These are phyloP conservation scores for Sporothrix inflata DNA, from an alignment of 2,329 filamentous ascomycete genomes.

Conservation along the genomic window DNA sequence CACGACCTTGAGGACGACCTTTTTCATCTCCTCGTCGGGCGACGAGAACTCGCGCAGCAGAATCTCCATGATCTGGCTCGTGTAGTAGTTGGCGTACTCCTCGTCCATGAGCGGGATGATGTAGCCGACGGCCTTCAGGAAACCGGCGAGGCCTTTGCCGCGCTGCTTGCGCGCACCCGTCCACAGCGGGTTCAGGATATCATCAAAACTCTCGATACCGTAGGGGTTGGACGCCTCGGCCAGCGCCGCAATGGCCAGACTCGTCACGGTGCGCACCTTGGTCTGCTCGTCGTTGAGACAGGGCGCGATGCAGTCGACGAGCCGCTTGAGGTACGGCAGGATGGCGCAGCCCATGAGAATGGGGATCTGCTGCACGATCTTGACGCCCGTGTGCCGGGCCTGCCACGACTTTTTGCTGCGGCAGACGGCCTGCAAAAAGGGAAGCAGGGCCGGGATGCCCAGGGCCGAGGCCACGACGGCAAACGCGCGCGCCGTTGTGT, in stretches of 20 bases:
- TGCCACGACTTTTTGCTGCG: slow-evolving; percentile 99
- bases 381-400: slow-evolving; percentile 94
- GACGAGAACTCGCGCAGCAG: slow-evolving; percentile 93
- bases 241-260: slow-evolving; percentile 89
- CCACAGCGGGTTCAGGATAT: slow-evolving; percentile 96
- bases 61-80: slow-evolving; percentile 98
- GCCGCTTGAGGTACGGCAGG: slow-evolving; percentile 88
- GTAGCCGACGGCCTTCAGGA: slow-evolving; percentile 95
- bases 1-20: slow-evolving; percentile 95
- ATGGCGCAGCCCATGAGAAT: slow-evolving; percentile 99
- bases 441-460: slow-evolving; percentile 90
- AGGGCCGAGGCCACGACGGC: slow-evolving; percentile 95
- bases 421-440: slow-evolving; percentile 93
- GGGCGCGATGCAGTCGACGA: slow-evolving; percentile 94
- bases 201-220: slow-evolving; percentile 98
- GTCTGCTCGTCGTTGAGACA: slow-evolving; percentile 98
- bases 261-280: slow-evolving; percentile 95
- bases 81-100: slow-evolving; percentile 99
- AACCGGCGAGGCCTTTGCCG: slow-evolving; percentile 92
- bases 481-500: slow-evolving; percentile 95
- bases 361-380: slow-evolving; percentile 98
- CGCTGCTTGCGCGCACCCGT: slow-evolving; percentile 94
- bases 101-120: slow-evolving; percentile 99
- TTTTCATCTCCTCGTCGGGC: slow-evolving; percentile 99
- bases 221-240: slow-evolving; percentile 97